Evolutionary conservation across 306 rosid genomes (phyloP).

Genomic region (Albizia julibrissin): DNA sequence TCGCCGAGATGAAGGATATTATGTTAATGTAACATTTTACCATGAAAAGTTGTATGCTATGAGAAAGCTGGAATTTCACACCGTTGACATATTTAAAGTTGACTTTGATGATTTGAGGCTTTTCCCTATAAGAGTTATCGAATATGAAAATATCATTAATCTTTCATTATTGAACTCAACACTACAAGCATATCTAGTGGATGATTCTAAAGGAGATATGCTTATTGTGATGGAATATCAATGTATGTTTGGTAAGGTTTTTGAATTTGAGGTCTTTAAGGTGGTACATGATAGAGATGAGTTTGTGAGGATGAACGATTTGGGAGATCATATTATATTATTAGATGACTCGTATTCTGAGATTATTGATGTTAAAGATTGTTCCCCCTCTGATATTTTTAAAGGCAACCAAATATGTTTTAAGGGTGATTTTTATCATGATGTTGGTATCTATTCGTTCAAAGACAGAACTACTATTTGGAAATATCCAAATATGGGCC

Average conservation of each 20-base stretch:
- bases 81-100: neutral
- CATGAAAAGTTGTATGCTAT: neutral
- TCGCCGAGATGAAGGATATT: neutral
- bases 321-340: neutral
- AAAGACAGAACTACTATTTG: too few relatives aligned
- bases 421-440: too few relatives aligned
- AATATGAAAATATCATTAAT: neutral
- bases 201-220: neutral
- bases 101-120: neutral
- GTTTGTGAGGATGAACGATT: neutral
- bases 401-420: neutral
- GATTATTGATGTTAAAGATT: too few relatives aligned
- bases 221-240: neutral
- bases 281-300: neutral
- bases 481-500: too few relatives aligned
- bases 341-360: neutral
- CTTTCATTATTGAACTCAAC: neutral
- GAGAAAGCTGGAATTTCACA: neutral
- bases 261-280: neutral
- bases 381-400: neutral
- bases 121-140: neutral
- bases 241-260: fast-evolving
- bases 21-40: neutral
- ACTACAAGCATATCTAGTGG: neutral
- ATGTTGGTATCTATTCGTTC: too few relatives aligned